These are phyloP conservation scores for Scutellaria barbata DNA, from an alignment of 257 asterid genomes.

Conservation along the genomic window DNA sequence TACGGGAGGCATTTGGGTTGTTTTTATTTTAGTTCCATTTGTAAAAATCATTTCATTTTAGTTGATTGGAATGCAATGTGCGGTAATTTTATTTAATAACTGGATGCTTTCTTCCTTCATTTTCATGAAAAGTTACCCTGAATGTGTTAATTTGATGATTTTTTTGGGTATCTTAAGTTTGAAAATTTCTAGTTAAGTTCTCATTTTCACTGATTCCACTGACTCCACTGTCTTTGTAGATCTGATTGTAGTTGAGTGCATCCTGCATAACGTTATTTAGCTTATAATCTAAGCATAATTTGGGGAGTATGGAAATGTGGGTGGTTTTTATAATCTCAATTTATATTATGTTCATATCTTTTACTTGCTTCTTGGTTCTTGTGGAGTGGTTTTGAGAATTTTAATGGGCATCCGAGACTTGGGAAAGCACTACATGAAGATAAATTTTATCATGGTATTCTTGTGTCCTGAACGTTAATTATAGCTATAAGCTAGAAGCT, in stretches of 20 bases:
- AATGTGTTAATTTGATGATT: not conserved
- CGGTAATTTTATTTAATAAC: constrained; percentile 2
- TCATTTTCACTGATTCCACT: not conserved
- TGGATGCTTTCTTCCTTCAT: constrained; percentile 5
- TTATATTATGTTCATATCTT: not conserved
- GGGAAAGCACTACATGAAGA: not conserved
- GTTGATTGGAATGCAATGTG: constrained; percentile 11
- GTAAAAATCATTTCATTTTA: not conserved
- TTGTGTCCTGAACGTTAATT: not conserved
- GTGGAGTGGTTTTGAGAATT: constrained; percentile 18
- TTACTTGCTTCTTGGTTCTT: constrained; percentile 9
- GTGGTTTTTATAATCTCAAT: not conserved
- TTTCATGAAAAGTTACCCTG: not conserved
- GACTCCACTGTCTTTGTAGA: constrained; percentile 19
- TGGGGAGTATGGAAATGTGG: not conserved
- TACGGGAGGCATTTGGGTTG: constrained; percentile 13
- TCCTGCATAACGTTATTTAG: constrained; percentile 6
- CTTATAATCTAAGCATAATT: not conserved
- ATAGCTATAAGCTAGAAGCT: constrained; percentile 1
- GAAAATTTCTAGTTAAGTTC: not conserved
- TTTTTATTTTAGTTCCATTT: not conserved
- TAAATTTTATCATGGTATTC: not conserved
- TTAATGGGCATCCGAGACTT: not conserved
- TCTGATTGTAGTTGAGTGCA: constrained; percentile 19
- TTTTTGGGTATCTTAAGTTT: not conserved